Evolutionary conservation across 2,329 filamentous ascomycete species (phyloP).

Genomic region (Xylaria sp.): DNA sequence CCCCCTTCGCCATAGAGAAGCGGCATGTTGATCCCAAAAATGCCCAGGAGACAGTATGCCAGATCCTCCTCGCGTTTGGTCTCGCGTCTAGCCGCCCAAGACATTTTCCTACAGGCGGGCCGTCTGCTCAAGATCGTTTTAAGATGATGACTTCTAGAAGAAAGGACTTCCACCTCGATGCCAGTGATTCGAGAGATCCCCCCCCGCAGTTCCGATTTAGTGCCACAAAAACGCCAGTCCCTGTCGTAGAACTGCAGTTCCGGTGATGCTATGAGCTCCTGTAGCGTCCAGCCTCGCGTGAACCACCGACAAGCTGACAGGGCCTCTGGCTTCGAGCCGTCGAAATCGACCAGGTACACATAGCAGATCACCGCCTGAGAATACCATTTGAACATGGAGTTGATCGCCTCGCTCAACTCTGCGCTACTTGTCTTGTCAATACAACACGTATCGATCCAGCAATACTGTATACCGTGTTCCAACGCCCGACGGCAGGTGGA

Average conservation of each 20-base stretch:
- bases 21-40: conserved; percentile 25
- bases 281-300: no score
- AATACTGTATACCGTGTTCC: conserved; percentile 4
- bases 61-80: conserved; percentile 20
- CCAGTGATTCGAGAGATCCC: conserved; percentile 14
- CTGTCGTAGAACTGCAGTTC: conserved; percentile 19
- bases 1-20: conserved; percentile 21
- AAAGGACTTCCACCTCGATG: conserved; percentile 1
- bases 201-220: conserved; percentile 4
- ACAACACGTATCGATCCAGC: conserved; percentile 24
- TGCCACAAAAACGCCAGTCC: conserved; percentile 18
- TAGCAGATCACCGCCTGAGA: conserved; percentile 16
- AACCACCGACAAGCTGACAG: background rate
- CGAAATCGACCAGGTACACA: conserved; percentile 18
- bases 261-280: conserved; percentile 23
- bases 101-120: conserved; percentile 13
- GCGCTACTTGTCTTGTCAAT: conserved; percentile 24
- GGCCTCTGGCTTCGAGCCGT: background rate
- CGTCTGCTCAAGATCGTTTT: background rate
- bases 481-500: conserved; percentile 8
- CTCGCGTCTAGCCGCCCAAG: conserved; percentile 16
- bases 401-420: conserved; percentile 21
- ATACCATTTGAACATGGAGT: conserved; percentile 26
- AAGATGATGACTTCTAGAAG: background rate
- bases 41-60: conserved; percentile 23